Evolutionary conservation across 2,329 filamentous ascomycete genomes (phyloP), one percentile per base, ranked within the genome.

Genomic region (Berkeleyomyces rouxiae): DNA sequence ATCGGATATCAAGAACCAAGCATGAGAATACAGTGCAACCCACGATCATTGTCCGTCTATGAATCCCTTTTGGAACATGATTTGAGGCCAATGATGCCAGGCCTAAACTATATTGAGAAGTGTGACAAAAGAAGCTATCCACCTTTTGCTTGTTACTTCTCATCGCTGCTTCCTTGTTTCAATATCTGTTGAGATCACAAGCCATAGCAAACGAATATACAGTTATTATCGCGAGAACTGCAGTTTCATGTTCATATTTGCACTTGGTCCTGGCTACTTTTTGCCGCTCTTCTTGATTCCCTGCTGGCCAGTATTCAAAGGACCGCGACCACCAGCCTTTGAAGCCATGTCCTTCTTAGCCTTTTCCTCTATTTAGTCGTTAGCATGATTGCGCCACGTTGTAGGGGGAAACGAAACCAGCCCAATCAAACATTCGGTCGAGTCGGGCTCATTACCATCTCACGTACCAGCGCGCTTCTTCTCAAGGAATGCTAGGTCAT

Each of bases 221-320:
- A 58, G 7, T 7, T 5, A 59, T 23, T 23, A 23, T 23, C 23
- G 23, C 23, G 23, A 23, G 23, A 23, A 23, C 23, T 2, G 23
- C 23, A 23, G 23, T 23, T 23, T 23, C 23, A 23, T 23, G 2
- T 23, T 23, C 23, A 23, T 23, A 23, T 23, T 55, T 31, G 49
- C 23, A 31, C 7, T 7, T 36, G 10, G 6, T 42, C 37, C 42
- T 61, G 55, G 69, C 76, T 81, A 95, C 85, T 96, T 95, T 87
- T 96, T 96, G 75, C 90, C 91, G 66, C 88, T 93, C 83, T 96
- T 96, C 85, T 96, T 96, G 79, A 97, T 96, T 66, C 90, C 90
- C 76, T 95, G 89, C 58, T 80, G 75, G 42, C 90, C 90, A 40
- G 84, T 86, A 77, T 90, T 91, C 72, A 96, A 73, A 44, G 92